Percentiles rank a stretch among this genome's conserved stretches.
Evolutionary conservation across 805 yeast genomes (phyloP).

Genomic region (Barnettozyma populi): DNA sequence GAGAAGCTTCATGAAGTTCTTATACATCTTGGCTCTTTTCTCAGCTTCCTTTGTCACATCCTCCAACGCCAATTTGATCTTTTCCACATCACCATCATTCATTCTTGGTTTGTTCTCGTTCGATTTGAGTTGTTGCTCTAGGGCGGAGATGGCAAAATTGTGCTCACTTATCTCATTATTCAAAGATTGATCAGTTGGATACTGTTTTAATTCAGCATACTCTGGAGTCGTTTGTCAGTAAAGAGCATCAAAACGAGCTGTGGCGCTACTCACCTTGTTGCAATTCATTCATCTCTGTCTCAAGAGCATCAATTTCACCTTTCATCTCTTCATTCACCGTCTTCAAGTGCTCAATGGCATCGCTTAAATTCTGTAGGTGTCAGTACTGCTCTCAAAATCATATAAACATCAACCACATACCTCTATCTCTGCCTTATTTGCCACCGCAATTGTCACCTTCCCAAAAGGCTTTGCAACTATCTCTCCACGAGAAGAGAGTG

Average conservation of each 20-base stretch:
- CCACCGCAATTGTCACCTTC: conserved; percentile 38
- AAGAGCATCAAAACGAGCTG: background rate
- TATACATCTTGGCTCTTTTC: conserved; percentile 17
- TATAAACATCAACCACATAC: background rate
- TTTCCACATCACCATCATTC: conserved; percentile 8
- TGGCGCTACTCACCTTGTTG: conserved; percentile 3
- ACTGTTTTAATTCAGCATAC: conserved; percentile 7
- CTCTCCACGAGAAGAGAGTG: conserved; percentile 28
- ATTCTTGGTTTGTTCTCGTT: conserved; percentile 5
- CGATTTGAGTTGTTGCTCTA: conserved; percentile 5
- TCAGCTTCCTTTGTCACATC: conserved; percentile 12
- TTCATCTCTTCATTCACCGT: background rate
- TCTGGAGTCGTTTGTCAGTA: background rate
- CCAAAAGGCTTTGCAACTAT: conserved; percentile 39
- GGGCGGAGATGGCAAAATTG: background rate
- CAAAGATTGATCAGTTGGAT: conserved; percentile 14
- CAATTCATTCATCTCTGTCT: background rate
- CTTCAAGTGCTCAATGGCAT: background rate
- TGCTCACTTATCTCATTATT: conserved; percentile 1
- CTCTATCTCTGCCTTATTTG: conserved; percentile 28
- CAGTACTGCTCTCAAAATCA: background rate
- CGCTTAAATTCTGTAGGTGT: background rate
- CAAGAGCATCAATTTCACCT: background rate
- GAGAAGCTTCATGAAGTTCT: conserved; percentile 13
- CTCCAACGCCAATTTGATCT: background rate